Base-by-base conservation (phyloP, 768 basidiomycete species). In the Russula emetica region DNA sequence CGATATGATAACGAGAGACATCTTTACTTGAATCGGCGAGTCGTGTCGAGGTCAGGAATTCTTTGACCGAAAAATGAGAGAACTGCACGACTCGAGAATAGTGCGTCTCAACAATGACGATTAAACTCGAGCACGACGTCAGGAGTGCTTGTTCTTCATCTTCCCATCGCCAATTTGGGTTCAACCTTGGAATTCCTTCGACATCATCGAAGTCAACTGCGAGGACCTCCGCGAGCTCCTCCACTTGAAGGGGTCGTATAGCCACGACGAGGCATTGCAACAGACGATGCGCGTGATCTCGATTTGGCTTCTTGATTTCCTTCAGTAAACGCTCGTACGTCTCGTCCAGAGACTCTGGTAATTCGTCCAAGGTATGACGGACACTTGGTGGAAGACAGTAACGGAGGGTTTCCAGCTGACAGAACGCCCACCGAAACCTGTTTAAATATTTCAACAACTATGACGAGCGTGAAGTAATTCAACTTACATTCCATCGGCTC, bases 401-500 rank as follows among this genome's bases (percentile, higher is more conserved):
- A 0, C 62, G 62, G 14, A 63, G 28, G 11, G 8, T 13, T 22
- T 63, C 56, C 18, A 63, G 36, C 28, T 63, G 44, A 20, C 49
- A 58, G n/a, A 20, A 30, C 8, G 14, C 49, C 44, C 47, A 63
- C 0, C 56, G 26, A 26, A 58, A 63, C 62, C 62, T 58, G 38
- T 22, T 58, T 16, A 2, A 28, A 36, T 1, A 20, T 8, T 24
- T 32, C 22, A 24, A 52, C 16, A 32, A 26, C 13, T 0, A 53
- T 18, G 8, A 26, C 14, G 16, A 13, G 13, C 2, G 16, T 14
- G 3, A 9, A 13, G 10, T 1, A 1, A 61, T 32, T 16, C 14
- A 7, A 20, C 62, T 47, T 49, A 63, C 62, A 58, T 58, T 1
- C 62, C 62, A 40, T 63, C 30, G 0, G 62, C 62, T 18, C 44